Base-by-base conservation (phyloP, 1,139 yeast genomes). In the Eremothecium sinecaudum region DNA sequence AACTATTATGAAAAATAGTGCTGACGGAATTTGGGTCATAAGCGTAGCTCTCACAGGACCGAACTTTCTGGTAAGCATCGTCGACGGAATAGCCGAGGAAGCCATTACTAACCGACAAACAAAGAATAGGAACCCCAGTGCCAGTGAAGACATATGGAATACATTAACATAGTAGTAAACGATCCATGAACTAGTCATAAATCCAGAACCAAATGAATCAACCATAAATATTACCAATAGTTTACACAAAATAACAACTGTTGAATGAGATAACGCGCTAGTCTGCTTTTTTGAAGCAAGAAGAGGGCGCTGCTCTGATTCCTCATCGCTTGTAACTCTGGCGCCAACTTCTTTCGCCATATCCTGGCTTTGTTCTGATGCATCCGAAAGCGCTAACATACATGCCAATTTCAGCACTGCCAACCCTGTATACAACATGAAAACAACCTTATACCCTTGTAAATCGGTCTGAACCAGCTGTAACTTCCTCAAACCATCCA, bases 121-220 rank as follows among this genome's bases (percentile, higher is more conserved):
- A 49, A 83, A 82, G 55, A 83, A 64, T 14, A 84, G 43, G 54
- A 64, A 30, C 7, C 76, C 76, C 20, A 71, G 50, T 1, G 59
- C 50, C 5, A 56, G 40, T 4, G 63, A 47, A 13, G 53, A 43
- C 41, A 61, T 45, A 8, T 48, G 31, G 28, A 53, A 62, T 12
- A 45, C 46, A 12, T 51, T 55, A 36, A 58, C 55, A 60, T 83
- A 76, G 58, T 82, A 86, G 52, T 78, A 84, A 20, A 84, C 83
- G 33, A 80, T 69, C 95, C 95, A 86, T 1, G 94, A 80, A 32
- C 77, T 66, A 1, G 94, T 78, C 83, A 83, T 79, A 55, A 84
- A 79, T 0, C 95, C 94, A 41, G 77, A 76, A 0, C 94, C 95
- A 35, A 86, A 67, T 0, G 95, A 82, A 56, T 86, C 95, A 16